Evolutionary conservation across 208 protist genomes (phyloP), one percentile per base, ranked within the genome.

Genomic region (Naegleria fowleri): DNA sequence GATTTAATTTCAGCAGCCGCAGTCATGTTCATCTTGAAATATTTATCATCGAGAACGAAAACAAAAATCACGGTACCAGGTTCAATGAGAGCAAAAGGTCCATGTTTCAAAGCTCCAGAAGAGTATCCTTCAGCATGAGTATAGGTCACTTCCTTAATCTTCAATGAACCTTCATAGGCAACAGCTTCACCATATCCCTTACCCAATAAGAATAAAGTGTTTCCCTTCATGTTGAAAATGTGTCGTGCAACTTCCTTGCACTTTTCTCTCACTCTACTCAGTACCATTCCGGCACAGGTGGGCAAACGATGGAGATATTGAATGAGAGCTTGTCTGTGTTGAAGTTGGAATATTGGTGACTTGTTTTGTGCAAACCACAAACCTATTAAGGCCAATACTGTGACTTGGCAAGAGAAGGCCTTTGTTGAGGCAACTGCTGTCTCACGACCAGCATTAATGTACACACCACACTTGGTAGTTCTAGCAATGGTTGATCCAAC

Each of bases 81-180:
- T 84, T 99, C 97, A 55, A 99, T 96, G 7, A 99, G 94, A 39
- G 98, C 98, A 25, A 99, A 95, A 19, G 98, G 97, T 15, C 98
- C 98, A 91, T 99, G 98, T 94, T 99, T 99, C 15, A 99, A 94
- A 90, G 99, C 98, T 11, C 98, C 98, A 0, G 95, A 95, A 88
- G 97, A 95, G 90, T 99, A 98, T 83, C 97, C 98, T 92, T 99
- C 98, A 7, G 97, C 96, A 93, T 99, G 98, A 36, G 99, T 95
- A 94, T 99, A 99, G 19, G 95, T 97, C 67, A 99, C 93, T 94
- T 99, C 98, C 93, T 99, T 99, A 89, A 99, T 94, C 92, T 99
- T 99, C 43, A 99, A 94, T 29, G 97, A 96, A 25, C 96, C 97
- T 94, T 99, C 98, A 58, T 98, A 91, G 43, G 95, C 95, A 5